phyloP scores from a whole-genome alignment of 1,139 yeast genomes.

The Martiniozyma asiatica region DNA sequence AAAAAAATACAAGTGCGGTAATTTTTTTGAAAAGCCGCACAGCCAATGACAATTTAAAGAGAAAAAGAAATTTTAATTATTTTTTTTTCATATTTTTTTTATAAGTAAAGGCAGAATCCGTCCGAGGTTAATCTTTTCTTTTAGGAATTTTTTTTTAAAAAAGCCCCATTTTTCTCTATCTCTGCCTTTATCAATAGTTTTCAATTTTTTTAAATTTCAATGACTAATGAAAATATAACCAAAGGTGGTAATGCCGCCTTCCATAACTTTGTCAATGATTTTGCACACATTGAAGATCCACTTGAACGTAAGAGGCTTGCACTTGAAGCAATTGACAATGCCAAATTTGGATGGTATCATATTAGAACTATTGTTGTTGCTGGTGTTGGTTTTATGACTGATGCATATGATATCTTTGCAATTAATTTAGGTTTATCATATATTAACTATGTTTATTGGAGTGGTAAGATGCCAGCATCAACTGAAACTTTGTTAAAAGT shows the following conservation, averaged over 20 bases:
- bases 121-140: too few relatives aligned
- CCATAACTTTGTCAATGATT: constrained; percentile 75
- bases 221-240: constrained; percentile 24
- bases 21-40: too few relatives aligned
- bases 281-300: constrained; percentile 77
- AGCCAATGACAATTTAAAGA: too few relatives aligned
- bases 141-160: too few relatives aligned
- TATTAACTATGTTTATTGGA: constrained; percentile 70
- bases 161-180: too few relatives aligned
- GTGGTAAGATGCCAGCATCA: constrained; percentile 52
- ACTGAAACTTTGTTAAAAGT: constrained; percentile 70
- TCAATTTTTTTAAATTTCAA: too few relatives aligned
- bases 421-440: constrained; percentile 70
- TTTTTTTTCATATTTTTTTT: too few relatives aligned
- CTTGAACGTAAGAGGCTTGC: constrained; percentile 84
- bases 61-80: too few relatives aligned
- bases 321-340: constrained; percentile 75
- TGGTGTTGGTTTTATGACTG: constrained; percentile 91
- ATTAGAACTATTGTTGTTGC: constrained; percentile 79
- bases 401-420: constrained; percentile 85
- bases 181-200: too few relatives aligned
- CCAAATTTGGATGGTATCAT: constrained; percentile 81
- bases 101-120: too few relatives aligned
- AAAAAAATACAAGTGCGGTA: too few relatives aligned
- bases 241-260: constrained; percentile 84